Percentiles rank a stretch among this genome's conserved stretches.
These are phyloP conservation scores for Hansenula sp. DNA, from an alignment of 1,139 yeast species.

Conservation along the genomic window DNA sequence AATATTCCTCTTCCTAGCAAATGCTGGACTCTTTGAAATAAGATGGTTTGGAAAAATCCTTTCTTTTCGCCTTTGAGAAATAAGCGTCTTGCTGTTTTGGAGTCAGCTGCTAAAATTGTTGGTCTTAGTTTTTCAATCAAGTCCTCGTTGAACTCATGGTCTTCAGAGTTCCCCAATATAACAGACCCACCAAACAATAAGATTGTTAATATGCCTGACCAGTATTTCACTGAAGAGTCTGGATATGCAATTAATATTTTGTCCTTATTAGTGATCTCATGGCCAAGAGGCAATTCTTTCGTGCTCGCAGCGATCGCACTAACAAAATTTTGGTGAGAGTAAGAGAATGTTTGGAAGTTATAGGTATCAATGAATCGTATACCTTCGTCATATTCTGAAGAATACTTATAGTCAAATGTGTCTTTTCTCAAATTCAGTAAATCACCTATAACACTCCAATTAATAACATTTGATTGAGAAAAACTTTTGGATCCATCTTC, in stretches of 20 bases:
- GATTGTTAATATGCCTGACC: constrained; percentile 29
- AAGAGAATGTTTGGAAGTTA: constrained; percentile 32
- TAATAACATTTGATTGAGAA: constrained; percentile 11
- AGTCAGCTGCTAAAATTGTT: constrained; percentile 12
- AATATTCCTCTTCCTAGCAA: constrained; percentile 37
- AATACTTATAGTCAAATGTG: constrained; percentile 20
- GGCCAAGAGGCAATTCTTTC: constrained; percentile 50
- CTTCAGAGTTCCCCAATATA: constrained; percentile 11
- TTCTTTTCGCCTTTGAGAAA: not conserved
- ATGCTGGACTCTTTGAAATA: constrained; percentile 29
- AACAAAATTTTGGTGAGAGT: constrained; percentile 59
- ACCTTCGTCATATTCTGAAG: constrained; percentile 24
- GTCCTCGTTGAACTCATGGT: not conserved
- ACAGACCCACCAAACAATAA: constrained; percentile 33
- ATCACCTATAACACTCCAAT: constrained; percentile 25
- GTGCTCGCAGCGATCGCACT: constrained; percentile 61
- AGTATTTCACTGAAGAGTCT: constrained; percentile 22
- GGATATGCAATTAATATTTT: constrained; percentile 35
- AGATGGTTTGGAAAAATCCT: constrained; percentile 10
- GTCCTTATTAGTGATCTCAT: constrained; percentile 39
- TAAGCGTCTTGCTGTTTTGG: constrained; percentile 1
- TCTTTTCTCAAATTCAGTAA: constrained; percentile 4
- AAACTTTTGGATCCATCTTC: constrained; percentile 9
- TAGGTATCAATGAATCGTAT: constrained; percentile 33
- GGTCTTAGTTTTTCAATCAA: constrained; percentile 8